These are phyloP conservation scores for Saccharomycopsis fibuligera DNA, from an alignment of 805 yeast species.

Conservation along the genomic window DNA sequence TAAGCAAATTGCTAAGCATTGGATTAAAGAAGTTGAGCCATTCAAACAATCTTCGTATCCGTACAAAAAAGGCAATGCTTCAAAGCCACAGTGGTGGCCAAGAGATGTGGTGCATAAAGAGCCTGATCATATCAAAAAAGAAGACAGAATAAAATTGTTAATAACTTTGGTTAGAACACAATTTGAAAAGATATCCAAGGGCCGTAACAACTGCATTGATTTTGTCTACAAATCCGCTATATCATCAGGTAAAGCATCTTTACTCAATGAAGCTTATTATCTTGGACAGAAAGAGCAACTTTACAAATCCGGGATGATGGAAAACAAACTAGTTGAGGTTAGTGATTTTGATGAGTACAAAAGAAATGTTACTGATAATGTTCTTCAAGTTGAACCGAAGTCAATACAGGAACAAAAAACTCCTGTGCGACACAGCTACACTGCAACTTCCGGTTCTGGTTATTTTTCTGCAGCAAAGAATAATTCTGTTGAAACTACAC, in stretches of 20 bases:
- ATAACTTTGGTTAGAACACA: slow-evolving; percentile 24
- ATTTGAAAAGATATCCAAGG: neutral
- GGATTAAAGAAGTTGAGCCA: slow-evolving; percentile 65
- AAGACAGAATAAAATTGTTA: slow-evolving; percentile 47
- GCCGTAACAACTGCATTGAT: slow-evolving; percentile 3
- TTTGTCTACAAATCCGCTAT: neutral
- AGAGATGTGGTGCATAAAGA: slow-evolving; percentile 49
- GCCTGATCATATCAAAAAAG: slow-evolving; percentile 66
- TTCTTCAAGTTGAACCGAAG: no score
- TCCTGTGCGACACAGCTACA: no score
- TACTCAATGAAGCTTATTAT: slow-evolving; percentile 11
- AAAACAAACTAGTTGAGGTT: neutral
- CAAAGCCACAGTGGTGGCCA: slow-evolving; percentile 75
- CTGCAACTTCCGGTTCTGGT: no score
- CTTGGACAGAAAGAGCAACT: slow-evolving; percentile 4
- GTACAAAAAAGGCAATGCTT: slow-evolving; percentile 43
- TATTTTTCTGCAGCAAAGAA: no score
- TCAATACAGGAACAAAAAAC: no score
- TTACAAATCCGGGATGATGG: neutral
- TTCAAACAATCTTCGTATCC: slow-evolving; percentile 58
- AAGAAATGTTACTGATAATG: no score
- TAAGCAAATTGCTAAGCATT: slow-evolving; percentile 54
- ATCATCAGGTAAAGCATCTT: neutral
- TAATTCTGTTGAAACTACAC: no score
- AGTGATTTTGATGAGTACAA: slow-evolving; percentile 5